Percentiles rank a stretch among this genome's conserved stretches.
Evolutionary conservation across 75 land plant species (phyloP).

Genomic region (Cryptomeria japonica): DNA sequence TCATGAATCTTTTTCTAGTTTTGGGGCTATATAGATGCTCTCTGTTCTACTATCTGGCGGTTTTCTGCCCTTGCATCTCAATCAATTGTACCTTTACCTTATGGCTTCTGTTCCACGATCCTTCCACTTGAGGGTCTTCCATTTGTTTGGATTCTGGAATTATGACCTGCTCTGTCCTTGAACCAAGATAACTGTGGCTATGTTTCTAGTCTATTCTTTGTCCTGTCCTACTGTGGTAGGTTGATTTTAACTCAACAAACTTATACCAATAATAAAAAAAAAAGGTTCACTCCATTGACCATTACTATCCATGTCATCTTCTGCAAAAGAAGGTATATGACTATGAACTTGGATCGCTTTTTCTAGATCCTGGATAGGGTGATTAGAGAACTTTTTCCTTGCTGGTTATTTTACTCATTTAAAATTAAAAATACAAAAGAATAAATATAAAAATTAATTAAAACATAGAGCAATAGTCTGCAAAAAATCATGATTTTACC

Average conservation of each 20-base stretch:
- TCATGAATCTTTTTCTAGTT: background rate
- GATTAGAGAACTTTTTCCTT: background rate
- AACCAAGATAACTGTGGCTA: background rate
- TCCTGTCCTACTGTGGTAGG: background rate
- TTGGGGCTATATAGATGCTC: background rate
- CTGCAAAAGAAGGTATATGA: background rate
- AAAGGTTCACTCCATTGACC: background rate
- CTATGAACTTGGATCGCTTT: background rate
- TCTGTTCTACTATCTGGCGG: background rate
- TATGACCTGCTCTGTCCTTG: background rate
- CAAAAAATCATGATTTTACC: too few relatives aligned
- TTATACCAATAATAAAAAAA: background rate
- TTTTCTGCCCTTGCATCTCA: too few relatives aligned
- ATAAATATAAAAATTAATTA: too few relatives aligned
- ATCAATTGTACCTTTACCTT: too few relatives aligned
- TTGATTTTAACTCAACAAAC: background rate
- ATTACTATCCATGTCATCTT: background rate
- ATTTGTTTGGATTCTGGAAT: too few relatives aligned
- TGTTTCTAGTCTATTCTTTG: background rate
- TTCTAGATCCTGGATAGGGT: background rate
- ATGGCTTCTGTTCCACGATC: too few relatives aligned
- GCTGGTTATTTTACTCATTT: background rate
- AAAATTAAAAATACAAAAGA: too few relatives aligned
- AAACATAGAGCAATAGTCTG: too few relatives aligned
- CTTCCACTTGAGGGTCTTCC: background rate